Percentiles rank a stretch among this genome's conserved stretches.
These are phyloP conservation scores for Fragosphaeria purpurea DNA, from an alignment of 2,329 filamentous ascomycete species.

Conservation along the genomic window DNA sequence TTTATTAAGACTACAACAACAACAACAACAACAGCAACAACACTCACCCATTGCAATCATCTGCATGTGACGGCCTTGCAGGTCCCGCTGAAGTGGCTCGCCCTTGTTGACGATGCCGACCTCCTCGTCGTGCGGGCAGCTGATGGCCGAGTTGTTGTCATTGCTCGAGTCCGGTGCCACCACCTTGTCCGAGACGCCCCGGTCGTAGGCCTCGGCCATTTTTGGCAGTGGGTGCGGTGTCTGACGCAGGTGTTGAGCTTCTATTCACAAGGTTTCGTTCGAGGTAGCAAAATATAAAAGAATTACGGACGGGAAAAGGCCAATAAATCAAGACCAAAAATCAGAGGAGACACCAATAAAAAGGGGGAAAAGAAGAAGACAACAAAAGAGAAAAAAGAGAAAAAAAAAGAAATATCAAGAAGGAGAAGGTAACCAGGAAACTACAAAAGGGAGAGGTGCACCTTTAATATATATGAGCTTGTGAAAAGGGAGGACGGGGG, in stretches of 20 bases:
- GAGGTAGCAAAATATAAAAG: not conserved
- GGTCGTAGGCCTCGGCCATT: conserved; percentile 3
- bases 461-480: too few species aligned
- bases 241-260: too few species aligned
- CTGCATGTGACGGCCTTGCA: conserved; percentile 32
- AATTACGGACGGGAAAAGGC: not conserved
- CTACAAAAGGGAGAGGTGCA: too few species aligned
- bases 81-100: conserved; percentile 24
- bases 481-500: not conserved
- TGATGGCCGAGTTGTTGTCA: not conserved
- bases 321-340: not conserved
- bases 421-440: not conserved
- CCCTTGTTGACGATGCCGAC: conserved; percentile 24
- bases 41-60: conserved; percentile 35
- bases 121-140: conserved; percentile 22
- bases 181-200: conserved; percentile 17
- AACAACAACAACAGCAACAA: not conserved
- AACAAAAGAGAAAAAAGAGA: not conserved
- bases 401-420: not conserved
- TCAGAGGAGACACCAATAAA: not conserved
- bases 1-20: too few species aligned
- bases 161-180: conserved; percentile 9
- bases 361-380: not conserved
- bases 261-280: too few species aligned
- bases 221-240: not conserved